Evolutionary conservation across 2,329 filamentous ascomycete species (phyloP).

Genomic region (Ceratocystis ficicola): DNA sequence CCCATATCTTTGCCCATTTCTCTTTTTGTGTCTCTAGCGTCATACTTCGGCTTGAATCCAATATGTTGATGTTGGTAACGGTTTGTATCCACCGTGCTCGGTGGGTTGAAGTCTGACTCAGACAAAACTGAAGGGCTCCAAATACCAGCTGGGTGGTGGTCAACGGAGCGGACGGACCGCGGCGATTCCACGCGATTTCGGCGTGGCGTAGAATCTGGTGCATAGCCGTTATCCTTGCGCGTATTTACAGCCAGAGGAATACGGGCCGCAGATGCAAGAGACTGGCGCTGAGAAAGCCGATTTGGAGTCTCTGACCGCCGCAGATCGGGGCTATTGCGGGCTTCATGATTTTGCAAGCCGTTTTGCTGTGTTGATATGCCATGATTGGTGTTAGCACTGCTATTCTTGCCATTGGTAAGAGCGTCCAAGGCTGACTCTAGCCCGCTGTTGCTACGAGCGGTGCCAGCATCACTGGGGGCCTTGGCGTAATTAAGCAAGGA

Average conservation of each 20-base stretch:
- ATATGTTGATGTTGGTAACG: slow-evolving; percentile 10
- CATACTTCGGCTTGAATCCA: background rate
- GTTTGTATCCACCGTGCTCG: slow-evolving; percentile 19
- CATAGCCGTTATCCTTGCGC: background rate
- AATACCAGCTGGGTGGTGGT: slow-evolving; percentile 18
- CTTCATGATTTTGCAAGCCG: background rate
- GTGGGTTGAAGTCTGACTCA: slow-evolving; percentile 24
- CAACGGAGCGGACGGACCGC: slow-evolving; percentile 19
- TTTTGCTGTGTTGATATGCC: background rate
- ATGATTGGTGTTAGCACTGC: background rate
- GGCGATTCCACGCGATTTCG: slow-evolving; percentile 12
- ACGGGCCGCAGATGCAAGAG: slow-evolving; percentile 16
- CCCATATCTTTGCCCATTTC: background rate
- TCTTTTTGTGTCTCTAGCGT: slow-evolving; percentile 2
- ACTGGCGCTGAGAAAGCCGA: slow-evolving; percentile 13
- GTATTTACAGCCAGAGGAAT: slow-evolving; percentile 12
- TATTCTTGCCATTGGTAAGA: slow-evolving; percentile 11
- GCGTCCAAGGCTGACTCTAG: slow-evolving; percentile 19
- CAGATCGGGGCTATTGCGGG: slow-evolving; percentile 15
- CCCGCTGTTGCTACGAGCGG: slow-evolving; percentile 12
- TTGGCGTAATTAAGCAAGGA: slow-evolving; percentile 19
- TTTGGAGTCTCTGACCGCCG: slow-evolving; percentile 19
- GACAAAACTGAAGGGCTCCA: slow-evolving; percentile 24
- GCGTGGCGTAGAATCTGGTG: slow-evolving; percentile 10
- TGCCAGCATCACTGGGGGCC: slow-evolving; percentile 18